Evolutionary conservation across 2,329 filamentous ascomycete genomes (phyloP), one percentile per base, ranked within the genome.

Genomic region (Zalaria obscura): DNA sequence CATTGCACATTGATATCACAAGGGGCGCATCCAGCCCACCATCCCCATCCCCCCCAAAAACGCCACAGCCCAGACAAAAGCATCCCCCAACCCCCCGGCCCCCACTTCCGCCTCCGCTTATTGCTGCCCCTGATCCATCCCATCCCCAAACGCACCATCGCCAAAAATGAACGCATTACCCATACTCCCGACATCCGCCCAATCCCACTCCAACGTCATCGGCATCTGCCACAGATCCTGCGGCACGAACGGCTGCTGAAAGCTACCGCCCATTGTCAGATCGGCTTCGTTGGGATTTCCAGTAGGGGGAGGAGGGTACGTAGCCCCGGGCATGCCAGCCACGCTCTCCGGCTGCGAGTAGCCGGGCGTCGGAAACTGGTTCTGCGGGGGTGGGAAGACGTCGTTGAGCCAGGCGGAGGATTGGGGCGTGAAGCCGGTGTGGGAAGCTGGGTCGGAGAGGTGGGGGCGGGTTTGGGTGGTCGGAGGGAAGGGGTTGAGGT

Each of bases 201-300:
- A 83, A 49, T 82, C 86, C 87, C 88, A 95, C 57, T 96, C 89
- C 25, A 96, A 72, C 3, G 85, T 93, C 80, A 94, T 93, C 1
- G 89, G 88, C 75, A 96, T 80, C 59, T 89, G 83, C 78, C 91
- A 98, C 26, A 96, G 63, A 62, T 96, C 91, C 52, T 89, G 86
- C 4, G 91, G 89, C 25, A 96, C 76, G 53, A 94, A 81, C 0
- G 88, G 88, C 50, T 93, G 83, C 53, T 88, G 81, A 55, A 88
- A 87, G 11, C 68, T 57, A 7, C 47, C 47, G 11, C 55, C 55
- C 52, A 62, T 57, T 10, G 52, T 50, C 31, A 38, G 33, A 29
- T 31, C 34, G 18, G 25, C 38, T 7, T 11, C n/a, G n/a, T n/a
- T n/a, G n/a, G n/a, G n/a, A n/a, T n/a, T n/a, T n/a, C n/a, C n/a